Evolutionary conservation across 176 grass and related monocot species (phyloP), one percentile per base, ranked within the genome.

Genomic region (Dendrocalamus sinicus): DNA sequence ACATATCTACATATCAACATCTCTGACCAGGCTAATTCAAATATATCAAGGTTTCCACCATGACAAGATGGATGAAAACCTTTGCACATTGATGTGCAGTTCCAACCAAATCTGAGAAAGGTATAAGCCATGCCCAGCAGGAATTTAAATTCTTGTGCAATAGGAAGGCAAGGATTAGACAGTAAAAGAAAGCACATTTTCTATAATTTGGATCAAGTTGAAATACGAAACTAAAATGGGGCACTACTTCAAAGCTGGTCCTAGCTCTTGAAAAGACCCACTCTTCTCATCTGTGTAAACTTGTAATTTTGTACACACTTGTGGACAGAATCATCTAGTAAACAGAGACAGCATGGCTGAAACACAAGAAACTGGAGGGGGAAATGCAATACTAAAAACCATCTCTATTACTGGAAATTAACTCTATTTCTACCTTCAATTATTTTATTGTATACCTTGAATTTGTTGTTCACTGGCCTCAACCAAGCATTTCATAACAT

Each of bases 21-120:
- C 20, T 78, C 32, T 46, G 67, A 59, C 32, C 35, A 69, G 12
- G 67, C 15, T 89, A 67, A 45, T 86, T 83, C 45, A 76, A 57
- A 76, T 81, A 62, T 71, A 77, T 76, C 17, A 75, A 70, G 45
- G n/a, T 83, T 73, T 61, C 67, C 55, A 44, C 5, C 11, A 45
- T 72, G 19, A 43, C 68, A 83, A 47, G 39, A 23, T 61, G 9
- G 35, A 44, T 45, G 23, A 45, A 82, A 83, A 15, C 70, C 39
- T 30, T 65, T 65, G 26, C 62, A 60, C 26, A 65, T 65, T 30
- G 22, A 60, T 60, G 57, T 20, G 66, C 43, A 50, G 12, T 50
- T 80, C 23, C 37, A 43, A 83, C 55, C 26, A 44, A 16, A 72
- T 65, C 58, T 41, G 24, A 59, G 40, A 10, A 75, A 87, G 12